Evolutionary conservation across 768 basidiomycete species (phyloP).

Genomic region (Russula dissimulans): DNA sequence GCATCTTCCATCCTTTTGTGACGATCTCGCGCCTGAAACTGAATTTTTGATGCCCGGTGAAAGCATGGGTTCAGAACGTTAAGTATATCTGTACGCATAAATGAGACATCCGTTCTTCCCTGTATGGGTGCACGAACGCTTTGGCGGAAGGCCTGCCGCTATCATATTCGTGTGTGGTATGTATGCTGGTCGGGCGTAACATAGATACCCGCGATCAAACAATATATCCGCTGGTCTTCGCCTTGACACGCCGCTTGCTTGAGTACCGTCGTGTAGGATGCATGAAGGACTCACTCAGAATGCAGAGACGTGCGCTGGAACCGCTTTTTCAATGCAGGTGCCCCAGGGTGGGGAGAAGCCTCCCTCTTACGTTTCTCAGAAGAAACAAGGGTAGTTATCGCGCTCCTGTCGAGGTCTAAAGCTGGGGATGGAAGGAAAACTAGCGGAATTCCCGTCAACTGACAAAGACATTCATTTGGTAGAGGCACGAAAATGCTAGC

Average conservation of each 20-base stretch:
- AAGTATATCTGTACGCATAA: slow-evolving; percentile 44
- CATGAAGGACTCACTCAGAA: neutral
- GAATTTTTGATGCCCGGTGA: slow-evolving; percentile 24
- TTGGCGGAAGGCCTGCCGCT: slow-evolving; percentile 55
- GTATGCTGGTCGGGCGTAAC: slow-evolving; percentile 55
- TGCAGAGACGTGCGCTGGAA: neutral
- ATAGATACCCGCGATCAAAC: slow-evolving; percentile 48
- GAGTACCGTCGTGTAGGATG: neutral
- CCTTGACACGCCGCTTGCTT: slow-evolving; percentile 23
- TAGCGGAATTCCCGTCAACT: slow-evolving; percentile 69
- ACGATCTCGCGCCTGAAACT: slow-evolving; percentile 32
- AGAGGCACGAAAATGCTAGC: slow-evolving; percentile 68
- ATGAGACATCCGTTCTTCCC: neutral
- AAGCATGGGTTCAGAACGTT: slow-evolving; percentile 46
- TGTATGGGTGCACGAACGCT: slow-evolving; percentile 39
- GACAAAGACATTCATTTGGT: slow-evolving; percentile 78
- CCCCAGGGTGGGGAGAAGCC: slow-evolving; percentile 3
- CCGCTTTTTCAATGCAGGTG: slow-evolving; percentile 1
- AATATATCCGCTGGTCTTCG: slow-evolving; percentile 41
- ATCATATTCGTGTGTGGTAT: slow-evolving; percentile 43
- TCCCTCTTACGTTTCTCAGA: slow-evolving; percentile 9
- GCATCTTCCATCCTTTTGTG: slow-evolving; percentile 40
- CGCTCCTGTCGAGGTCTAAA: neutral
- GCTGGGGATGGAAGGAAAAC: slow-evolving; percentile 32
- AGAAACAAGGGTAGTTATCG: neutral